A percentile compares a stretch with the other conserved stretches of the same genome.
Conservation (phyloP, 768 basidiomycete species). For the Strobilomyces dryophilus region DNA sequence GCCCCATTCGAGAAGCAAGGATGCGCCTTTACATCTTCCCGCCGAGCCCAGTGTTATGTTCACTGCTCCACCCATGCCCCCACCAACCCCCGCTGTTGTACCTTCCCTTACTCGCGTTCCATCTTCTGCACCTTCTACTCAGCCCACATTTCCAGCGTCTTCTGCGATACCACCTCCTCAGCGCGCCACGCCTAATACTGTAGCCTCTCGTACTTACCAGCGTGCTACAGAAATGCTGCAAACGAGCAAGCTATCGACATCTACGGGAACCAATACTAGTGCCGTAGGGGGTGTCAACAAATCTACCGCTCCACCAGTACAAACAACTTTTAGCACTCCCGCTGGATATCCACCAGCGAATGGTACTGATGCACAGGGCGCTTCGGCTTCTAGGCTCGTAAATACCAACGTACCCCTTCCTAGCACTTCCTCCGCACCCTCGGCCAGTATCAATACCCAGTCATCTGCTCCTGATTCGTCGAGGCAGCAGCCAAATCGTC, state of each 20-base stretch:
- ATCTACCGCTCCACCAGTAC: slow-evolving; percentile 3
- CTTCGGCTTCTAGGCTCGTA: slow-evolving; percentile 8
- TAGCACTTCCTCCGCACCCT: background rate
- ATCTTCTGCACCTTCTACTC: slow-evolving; percentile 22
- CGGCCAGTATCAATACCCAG: slow-evolving; percentile 8
- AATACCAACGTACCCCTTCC: slow-evolving; percentile 4
- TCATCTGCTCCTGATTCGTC: slow-evolving; percentile 11
- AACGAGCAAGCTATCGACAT: slow-evolving; percentile 15
- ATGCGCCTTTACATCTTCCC: slow-evolving; percentile 10
- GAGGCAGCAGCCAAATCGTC: slow-evolving; percentile 20
- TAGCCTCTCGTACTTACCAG: slow-evolving; percentile 21
- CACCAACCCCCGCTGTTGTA: slow-evolving; percentile 8
- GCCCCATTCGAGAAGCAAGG: slow-evolving; percentile 22
- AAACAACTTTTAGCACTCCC: background rate
- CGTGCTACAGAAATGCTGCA: slow-evolving; percentile 22
- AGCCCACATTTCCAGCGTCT: slow-evolving; percentile 10
- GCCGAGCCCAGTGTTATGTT: slow-evolving; percentile 4
- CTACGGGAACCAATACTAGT: background rate
- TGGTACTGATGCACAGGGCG: slow-evolving; percentile 2
- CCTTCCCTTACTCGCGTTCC: slow-evolving; percentile 15
- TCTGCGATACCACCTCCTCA: slow-evolving; percentile 11
- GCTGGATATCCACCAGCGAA: slow-evolving; percentile 12
- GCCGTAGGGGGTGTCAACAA: slow-evolving; percentile 6
- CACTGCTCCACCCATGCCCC: slow-evolving; percentile 17
- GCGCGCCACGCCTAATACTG: slow-evolving; percentile 16